Base-by-base conservation (phyloP, 2,329 filamentous ascomycete species). In the Exophiala sp. region DNA sequence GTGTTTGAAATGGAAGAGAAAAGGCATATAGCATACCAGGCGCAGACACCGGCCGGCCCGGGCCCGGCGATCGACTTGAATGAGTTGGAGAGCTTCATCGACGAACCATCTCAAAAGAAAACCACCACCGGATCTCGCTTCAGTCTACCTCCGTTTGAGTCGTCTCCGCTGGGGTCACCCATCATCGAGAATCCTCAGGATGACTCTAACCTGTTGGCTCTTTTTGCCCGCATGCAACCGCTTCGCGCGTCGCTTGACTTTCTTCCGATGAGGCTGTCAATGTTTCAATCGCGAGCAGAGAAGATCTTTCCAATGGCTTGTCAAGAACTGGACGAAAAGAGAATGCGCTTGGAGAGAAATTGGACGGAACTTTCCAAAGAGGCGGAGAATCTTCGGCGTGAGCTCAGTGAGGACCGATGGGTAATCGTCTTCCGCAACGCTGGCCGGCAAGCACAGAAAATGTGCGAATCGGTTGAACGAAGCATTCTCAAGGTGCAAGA, bases 1-100 rank as follows among this genome's bases (percentile, higher is more conserved):
- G 87, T 97, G 23, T 97, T 97, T 63, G 90, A 97, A 68, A 95
- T 97, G 89, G 93, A 98, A 67, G 93, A 97, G 70, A 85, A 89
- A 58, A 79, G 93, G 41, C 91, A 97, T 67, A 85, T 85, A 66
- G 86, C 66, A 13, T 76, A 88, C 56, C 75, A 85, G 62, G 80
- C 80, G 30, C 77, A 76, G 27, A 71, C 69, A n/a, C 81, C 81
- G 14, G 82, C 85, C 35, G 77, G 79, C 6, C 66, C 76, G 76
- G 65, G 72, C 40, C 73, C 74, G 49, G 75, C 74, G 30, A 72
- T 83, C 43, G 91, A 97, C 64, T 85, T 96, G 58, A 86, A 86
- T 51, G 89, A 96, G 61, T 75, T 97, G 22, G 88, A 95, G 63
- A 95, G 87, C 0, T 96, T 97, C 49, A 85, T 95, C 2, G 91